phyloP scores from a whole-genome alignment of 2,329 filamentous ascomycete genomes.

The Chaetomium sp. region DNA sequence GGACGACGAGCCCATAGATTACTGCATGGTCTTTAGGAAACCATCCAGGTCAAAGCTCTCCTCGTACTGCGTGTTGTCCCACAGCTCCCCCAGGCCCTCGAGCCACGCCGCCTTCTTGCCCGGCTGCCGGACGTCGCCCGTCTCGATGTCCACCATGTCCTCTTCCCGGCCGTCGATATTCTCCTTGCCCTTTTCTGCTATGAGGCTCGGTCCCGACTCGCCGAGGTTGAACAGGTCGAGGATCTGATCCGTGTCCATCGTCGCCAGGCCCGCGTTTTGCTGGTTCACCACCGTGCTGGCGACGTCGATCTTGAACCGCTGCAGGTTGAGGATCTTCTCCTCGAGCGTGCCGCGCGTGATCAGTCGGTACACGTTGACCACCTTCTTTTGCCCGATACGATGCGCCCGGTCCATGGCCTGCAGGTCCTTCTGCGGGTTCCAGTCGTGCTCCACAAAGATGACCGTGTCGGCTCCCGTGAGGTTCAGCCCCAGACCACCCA shows the following conservation, averaged over 20 bases:
- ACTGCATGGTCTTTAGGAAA: conserved; percentile 92
- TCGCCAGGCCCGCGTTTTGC: conserved; percentile 89
- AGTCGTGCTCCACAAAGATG: conserved; percentile 99
- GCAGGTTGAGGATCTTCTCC: conserved; percentile 96
- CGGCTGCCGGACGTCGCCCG: conserved; percentile 87
- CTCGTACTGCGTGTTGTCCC: conserved; percentile 97
- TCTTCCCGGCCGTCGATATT: conserved; percentile 66
- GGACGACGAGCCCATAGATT: background rate
- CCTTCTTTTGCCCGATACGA: conserved; percentile 98
- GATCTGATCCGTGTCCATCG: conserved; percentile 99
- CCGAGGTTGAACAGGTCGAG: conserved; percentile 93
- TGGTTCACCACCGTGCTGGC: conserved; percentile 98
- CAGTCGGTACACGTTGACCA: conserved; percentile 96
- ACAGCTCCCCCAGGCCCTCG: conserved; percentile 91
- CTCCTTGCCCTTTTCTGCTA: conserved; percentile 60
- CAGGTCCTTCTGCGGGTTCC: conserved; percentile 98
- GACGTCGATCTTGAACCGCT: conserved; percentile 99
- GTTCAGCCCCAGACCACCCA: conserved; percentile 92
- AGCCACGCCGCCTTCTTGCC: conserved; percentile 92
- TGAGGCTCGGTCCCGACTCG: conserved; percentile 69
- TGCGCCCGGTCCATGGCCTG: conserved; percentile 99
- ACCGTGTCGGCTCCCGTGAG: conserved; percentile 96
- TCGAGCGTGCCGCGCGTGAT: conserved; percentile 95
- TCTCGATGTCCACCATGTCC: conserved; percentile 91
- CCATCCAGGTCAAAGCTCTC: conserved; percentile 96